These are phyloP conservation scores for Trichoderma endophyticum DNA, from an alignment of 2,329 filamentous ascomycete species.

Conservation along the genomic window DNA sequence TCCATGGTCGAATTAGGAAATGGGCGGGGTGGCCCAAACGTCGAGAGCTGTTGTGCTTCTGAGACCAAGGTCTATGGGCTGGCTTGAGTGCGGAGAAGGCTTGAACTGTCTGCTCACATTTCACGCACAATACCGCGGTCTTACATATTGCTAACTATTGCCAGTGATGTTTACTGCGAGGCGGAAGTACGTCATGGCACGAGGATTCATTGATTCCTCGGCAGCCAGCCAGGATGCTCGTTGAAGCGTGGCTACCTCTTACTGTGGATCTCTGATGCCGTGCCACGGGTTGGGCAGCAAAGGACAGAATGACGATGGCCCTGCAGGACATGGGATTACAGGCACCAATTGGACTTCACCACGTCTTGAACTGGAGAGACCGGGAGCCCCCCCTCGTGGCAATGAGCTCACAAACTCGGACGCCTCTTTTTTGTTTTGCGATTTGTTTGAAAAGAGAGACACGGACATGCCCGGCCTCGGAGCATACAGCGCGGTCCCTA, in stretches of 20 bases:
- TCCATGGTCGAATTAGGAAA: conserved; percentile 12
- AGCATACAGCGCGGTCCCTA: background rate
- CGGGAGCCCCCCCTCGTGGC: conserved; percentile 9
- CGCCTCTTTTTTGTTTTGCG: background rate
- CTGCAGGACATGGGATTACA: conserved; percentile 1
- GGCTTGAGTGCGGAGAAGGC: background rate
- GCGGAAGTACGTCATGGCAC: background rate
- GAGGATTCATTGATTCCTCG: background rate
- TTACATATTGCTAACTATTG: conserved; percentile 11
- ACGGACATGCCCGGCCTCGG: conserved; percentile 8
- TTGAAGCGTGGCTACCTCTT: background rate
- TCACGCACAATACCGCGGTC: background rate
- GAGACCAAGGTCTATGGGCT: background rate
- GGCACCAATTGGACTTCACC: conserved; percentile 26
- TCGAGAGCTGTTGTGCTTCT: background rate
- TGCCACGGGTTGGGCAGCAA: conserved; percentile 27
- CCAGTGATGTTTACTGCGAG: background rate
- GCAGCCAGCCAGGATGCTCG: conserved; percentile 11
- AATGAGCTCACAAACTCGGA: background rate
- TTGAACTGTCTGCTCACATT: background rate
- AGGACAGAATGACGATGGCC: conserved; percentile 17
- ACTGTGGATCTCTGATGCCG: conserved; percentile 14
- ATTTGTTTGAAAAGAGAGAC: background rate
- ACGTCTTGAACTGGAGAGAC: conserved; percentile 21
- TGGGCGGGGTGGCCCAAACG: background rate